Percentiles rank a stretch among this genome's conserved stretches.
These are phyloP conservation scores for Quillaja saponaria DNA, from an alignment of 306 rosid species.

Conservation along the genomic window DNA sequence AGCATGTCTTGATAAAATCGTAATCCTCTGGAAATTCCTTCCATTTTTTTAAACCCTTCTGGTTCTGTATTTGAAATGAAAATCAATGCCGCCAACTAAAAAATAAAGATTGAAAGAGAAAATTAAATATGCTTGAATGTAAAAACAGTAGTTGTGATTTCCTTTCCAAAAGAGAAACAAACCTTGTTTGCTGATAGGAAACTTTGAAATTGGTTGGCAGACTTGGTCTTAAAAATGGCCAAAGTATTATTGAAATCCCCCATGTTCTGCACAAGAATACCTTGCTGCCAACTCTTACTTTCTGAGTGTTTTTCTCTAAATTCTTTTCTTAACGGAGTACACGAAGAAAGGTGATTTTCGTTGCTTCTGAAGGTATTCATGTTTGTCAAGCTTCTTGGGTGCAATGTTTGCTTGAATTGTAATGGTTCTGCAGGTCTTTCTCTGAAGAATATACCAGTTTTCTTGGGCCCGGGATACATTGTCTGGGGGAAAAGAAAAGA, in stretches of 20 bases:
- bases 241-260: conserved; percentile 5
- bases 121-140: neutral
- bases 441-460: conserved; percentile 17
- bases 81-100: neutral
- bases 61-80: conserved; percentile 34
- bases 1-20: conserved; percentile 40
- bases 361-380: conserved; percentile 9
- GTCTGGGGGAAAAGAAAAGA: conserved; percentile 6
- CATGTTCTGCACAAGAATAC: conserved; percentile 22
- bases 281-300: conserved; percentile 23
- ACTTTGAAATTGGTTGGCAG: conserved; percentile 13
- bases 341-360: conserved; percentile 40
- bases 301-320: conserved; percentile 8
- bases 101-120: neutral
- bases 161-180: neutral
- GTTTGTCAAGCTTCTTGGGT: conserved; percentile 23
- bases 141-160: neutral
- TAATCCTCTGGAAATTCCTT: conserved; percentile 44
- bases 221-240: neutral
- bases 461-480: too few species aligned
- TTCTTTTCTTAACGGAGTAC: conserved; percentile 53
- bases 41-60: conserved; percentile 44
- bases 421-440: too few species aligned
- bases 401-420: too few species aligned
- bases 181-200: conserved; percentile 26